phyloP scores from a whole-genome alignment of 257 asterid genomes.

The Petunia secreta region DNA sequence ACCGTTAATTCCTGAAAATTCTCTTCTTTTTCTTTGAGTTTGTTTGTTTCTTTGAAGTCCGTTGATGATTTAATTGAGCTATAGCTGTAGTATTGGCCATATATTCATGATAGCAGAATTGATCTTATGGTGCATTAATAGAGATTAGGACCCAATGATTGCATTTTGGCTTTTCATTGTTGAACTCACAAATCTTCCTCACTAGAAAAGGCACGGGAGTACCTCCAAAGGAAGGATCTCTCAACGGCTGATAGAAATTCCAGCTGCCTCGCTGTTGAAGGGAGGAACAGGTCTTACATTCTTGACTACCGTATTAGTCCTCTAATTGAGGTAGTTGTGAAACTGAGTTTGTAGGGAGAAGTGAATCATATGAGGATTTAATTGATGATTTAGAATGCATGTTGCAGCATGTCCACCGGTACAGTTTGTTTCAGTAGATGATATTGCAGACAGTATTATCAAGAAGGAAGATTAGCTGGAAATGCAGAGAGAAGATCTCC shows the following conservation, averaged over 20 bases:
- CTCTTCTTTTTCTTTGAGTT: no score
- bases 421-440: constrained; percentile 68
- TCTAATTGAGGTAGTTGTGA: constrained; percentile 93
- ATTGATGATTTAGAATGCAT: constrained; percentile 88
- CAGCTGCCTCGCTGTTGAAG: constrained; percentile 93
- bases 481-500: constrained; percentile 89
- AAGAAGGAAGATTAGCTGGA: constrained; percentile 72
- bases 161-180: no score
- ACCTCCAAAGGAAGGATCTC: constrained; percentile 89
- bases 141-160: no score
- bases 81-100: constrained; percentile 94
- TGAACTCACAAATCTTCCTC: no score
- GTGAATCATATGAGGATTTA: constrained; percentile 63
- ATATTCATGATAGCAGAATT: constrained; percentile 90
- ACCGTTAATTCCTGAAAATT: constrained; percentile 21
- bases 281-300: constrained; percentile 84
- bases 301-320: constrained; percentile 93
- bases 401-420: constrained; percentile 87
- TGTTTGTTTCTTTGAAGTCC: no score
- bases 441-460: constrained; percentile 59
- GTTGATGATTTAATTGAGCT: constrained; percentile 37
- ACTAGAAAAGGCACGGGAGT: constrained; percentile 78
- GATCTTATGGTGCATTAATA: constrained; percentile 42
- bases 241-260: constrained; percentile 91
- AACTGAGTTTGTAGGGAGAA: constrained; percentile 94